Conservation (phyloP, 257 asterid species). For the Penstemon newberryi region DNA sequence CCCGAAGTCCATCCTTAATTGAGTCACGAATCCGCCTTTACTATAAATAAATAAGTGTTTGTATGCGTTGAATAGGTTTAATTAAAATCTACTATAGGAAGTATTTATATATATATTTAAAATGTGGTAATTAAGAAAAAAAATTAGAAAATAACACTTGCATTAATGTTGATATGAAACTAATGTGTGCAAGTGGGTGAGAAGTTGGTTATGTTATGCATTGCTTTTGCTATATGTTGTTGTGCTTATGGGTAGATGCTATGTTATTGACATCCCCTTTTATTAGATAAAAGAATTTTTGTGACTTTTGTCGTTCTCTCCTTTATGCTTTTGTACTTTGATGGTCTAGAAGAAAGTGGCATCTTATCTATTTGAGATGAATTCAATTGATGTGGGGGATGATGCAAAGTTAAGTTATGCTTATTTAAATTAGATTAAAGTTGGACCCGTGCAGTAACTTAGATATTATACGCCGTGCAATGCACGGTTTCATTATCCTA, state of each 20-base stretch:
- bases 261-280: neutral
- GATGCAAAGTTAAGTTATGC: too few species aligned
- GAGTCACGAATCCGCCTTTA: conserved; percentile 22
- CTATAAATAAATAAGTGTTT: conserved; percentile 28
- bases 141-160: conserved; percentile 10
- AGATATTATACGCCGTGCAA: too few species aligned
- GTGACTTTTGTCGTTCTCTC: neutral
- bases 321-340: neutral
- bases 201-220: conserved; percentile 12
- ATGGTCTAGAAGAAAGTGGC: too few species aligned
- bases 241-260: conserved; percentile 16
- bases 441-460: too few species aligned
- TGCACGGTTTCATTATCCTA: too few species aligned
- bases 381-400: too few species aligned
- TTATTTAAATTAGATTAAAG: too few species aligned
- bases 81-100: neutral
- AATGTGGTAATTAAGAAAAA: neutral
- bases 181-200: conserved; percentile 7
- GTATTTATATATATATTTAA: neutral
- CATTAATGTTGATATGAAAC: conserved; percentile 13
- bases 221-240: conserved; percentile 6
- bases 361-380: too few species aligned
- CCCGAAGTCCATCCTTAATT: conserved; percentile 33
- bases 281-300: conserved; percentile 10
- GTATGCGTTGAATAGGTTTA: conserved; percentile 11